phyloP scores from a whole-genome alignment of 306 rosid species.

The Rosa multiflora region DNA sequence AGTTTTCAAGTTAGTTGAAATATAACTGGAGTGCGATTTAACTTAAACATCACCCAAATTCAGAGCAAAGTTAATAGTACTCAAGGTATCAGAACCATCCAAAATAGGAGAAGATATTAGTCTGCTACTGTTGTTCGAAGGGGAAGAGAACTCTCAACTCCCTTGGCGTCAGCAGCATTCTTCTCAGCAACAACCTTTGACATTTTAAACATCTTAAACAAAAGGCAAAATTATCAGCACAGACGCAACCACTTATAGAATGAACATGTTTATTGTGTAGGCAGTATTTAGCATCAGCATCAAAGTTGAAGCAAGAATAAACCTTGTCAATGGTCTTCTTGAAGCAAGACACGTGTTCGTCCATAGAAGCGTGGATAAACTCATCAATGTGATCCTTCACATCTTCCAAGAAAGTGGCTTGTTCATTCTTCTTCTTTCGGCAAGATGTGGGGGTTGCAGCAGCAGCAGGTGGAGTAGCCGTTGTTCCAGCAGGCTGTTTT shows the following conservation, averaged over 20 bases:
- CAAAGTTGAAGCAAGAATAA: constrained; percentile 8
- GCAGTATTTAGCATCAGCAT: background rate
- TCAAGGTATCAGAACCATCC: background rate
- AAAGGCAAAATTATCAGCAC: constrained; percentile 16
- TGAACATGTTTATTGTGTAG: background rate
- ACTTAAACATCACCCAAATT: background rate
- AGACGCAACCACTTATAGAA: background rate
- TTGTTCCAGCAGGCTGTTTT: constrained; percentile 31
- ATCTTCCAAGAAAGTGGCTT: constrained; percentile 80
- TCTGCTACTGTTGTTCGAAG: constrained; percentile 57
- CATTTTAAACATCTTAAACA: constrained; percentile 78
- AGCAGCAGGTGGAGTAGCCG: constrained; percentile 43
- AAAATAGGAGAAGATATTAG: constrained; percentile 18
- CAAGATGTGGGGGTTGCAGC: constrained; percentile 54
- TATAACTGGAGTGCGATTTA: background rate
- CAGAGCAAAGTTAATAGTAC: background rate
- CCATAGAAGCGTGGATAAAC: constrained; percentile 78
- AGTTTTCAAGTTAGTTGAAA: background rate
- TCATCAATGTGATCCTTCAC: constrained; percentile 88
- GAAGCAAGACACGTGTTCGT: constrained; percentile 86
- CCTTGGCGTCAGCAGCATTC: constrained; percentile 53
- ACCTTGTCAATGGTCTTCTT: constrained; percentile 81
- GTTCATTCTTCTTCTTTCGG: constrained; percentile 72
- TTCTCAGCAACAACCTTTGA: constrained; percentile 75
- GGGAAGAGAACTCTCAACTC: constrained; percentile 76